These are phyloP conservation scores for Trichophyton equinum DNA, from an alignment of 2,329 filamentous ascomycete species.

Conservation along the genomic window DNA sequence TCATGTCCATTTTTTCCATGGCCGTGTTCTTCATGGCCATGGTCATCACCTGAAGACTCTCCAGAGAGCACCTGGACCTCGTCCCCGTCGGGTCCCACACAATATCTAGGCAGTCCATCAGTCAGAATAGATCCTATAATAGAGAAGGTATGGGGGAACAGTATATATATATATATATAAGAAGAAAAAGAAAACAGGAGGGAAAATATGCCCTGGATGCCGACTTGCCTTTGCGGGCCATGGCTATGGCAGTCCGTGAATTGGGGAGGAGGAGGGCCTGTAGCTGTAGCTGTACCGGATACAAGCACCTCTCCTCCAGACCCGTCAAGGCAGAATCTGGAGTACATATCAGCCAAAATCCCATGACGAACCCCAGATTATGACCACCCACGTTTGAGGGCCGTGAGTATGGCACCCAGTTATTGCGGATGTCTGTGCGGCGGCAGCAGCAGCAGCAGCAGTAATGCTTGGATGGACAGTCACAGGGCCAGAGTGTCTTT, in stretches of 20 bases:
- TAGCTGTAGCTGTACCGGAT: constrained; percentile 39
- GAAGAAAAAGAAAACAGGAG: not conserved
- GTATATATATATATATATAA: not conserved
- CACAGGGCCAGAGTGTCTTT: constrained; percentile 16
- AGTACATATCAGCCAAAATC: constrained; percentile 6
- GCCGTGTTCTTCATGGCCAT: constrained; percentile 19
- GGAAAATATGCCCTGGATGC: not conserved
- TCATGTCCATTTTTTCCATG: constrained; percentile 13
- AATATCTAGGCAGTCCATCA: constrained; percentile 39
- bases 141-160: not conserved
- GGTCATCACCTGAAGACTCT: constrained; percentile 8
- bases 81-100: constrained; percentile 45
- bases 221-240: constrained; percentile 42
- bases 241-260: constrained; percentile 57
- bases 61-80: constrained; percentile 47
- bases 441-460: constrained; percentile 15
- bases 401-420: constrained; percentile 43
- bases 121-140: not conserved
- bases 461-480: constrained; percentile 21
- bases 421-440: constrained; percentile 34
- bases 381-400: constrained; percentile 27
- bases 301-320: constrained; percentile 28
- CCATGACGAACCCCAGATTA: not conserved
- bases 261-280: constrained; percentile 43
- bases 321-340: constrained; percentile 26